A percentile compares a stretch with the other conserved stretches of the same genome.
These are phyloP conservation scores for Mycena capillaripes DNA, from an alignment of 768 basidiomycete genomes.

Conservation along the genomic window DNA sequence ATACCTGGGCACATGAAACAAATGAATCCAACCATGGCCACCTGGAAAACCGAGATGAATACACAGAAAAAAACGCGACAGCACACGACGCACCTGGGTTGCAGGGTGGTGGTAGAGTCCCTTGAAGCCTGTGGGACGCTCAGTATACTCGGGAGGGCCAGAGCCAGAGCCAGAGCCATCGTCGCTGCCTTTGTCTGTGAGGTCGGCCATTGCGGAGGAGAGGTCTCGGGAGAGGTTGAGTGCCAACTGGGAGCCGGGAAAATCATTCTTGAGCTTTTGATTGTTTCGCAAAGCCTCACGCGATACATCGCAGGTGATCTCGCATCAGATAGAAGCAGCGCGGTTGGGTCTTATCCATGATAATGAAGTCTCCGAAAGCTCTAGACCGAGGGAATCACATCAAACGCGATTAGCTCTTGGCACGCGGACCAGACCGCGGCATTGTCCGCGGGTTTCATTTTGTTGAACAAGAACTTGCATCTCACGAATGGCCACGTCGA, in stretches of 20 bases:
- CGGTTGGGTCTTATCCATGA: constrained; percentile 20
- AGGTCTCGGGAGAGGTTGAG: constrained; percentile 31
- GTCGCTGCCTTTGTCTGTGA: constrained; percentile 42
- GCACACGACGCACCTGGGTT: constrained; percentile 56
- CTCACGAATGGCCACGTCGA: too few relatives aligned
- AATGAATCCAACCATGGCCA: constrained; percentile 70
- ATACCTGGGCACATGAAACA: constrained; percentile 63
- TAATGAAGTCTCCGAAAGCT: too few relatives aligned
- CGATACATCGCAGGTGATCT: constrained; percentile 19
- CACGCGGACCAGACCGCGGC: too few relatives aligned
- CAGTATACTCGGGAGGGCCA: constrained; percentile 41
- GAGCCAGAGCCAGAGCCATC: constrained; percentile 45
- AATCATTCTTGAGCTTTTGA: constrained; percentile 3
- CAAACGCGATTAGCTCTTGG: too few relatives aligned
- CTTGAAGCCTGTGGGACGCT: constrained; percentile 60
- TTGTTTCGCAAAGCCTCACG: not conserved
- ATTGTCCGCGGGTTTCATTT: too few relatives aligned
- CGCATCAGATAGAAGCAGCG: constrained; percentile 23
- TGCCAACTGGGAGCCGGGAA: constrained; percentile 11
- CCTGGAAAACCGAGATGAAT: constrained; percentile 37
- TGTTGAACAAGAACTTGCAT: too few relatives aligned
- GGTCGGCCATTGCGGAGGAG: constrained; percentile 31
- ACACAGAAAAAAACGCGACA: not conserved
- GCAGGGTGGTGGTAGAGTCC: constrained; percentile 67
- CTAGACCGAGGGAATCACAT: too few relatives aligned